A percentile compares a stretch with the other conserved stretches of the same genome.
Conservation (phyloP, 257 asterid genomes). For the Jasminum sambac region DNA sequence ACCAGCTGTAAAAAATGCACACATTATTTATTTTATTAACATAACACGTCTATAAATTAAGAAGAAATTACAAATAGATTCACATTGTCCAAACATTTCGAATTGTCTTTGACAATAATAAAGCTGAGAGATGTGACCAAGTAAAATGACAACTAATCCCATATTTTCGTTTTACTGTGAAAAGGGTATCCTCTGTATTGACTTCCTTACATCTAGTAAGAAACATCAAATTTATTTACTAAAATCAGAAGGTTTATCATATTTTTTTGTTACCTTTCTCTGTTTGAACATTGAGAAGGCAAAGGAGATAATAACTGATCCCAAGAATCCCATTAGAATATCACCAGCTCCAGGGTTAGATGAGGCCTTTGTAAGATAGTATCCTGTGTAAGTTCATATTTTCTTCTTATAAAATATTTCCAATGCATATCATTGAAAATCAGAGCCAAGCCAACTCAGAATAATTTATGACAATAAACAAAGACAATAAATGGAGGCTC, state of each 20-base stretch:
- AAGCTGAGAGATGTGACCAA: too few species aligned
- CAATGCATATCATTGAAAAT: not conserved
- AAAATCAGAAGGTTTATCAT: not conserved
- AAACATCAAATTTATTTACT: not conserved
- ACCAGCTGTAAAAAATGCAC: constrained; percentile 59
- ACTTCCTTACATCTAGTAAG: too few species aligned
- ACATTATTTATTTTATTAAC: not conserved
- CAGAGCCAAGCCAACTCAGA: not conserved
- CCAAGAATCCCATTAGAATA: constrained; percentile 88
- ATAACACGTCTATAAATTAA: not conserved
- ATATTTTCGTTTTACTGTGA: too few species aligned
- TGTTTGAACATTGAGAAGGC: constrained; percentile 99
- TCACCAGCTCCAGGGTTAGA: constrained; percentile 99
- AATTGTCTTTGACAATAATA: too few species aligned
- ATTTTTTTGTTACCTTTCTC: constrained; percentile 63
- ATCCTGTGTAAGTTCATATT: constrained; percentile 45
- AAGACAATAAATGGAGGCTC: not conserved
- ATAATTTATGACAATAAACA: not conserved
- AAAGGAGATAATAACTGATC: constrained; percentile 92
- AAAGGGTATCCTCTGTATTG: not conserved
- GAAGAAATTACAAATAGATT: not conserved
- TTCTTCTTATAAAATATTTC: too few species aligned
- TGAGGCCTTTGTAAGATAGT: constrained; percentile 77
- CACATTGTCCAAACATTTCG: too few species aligned
- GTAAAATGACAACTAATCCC: too few species aligned